Base-by-base conservation (phyloP, 1,284 basidiomycete species). In the Malassezia japonica region DNA sequence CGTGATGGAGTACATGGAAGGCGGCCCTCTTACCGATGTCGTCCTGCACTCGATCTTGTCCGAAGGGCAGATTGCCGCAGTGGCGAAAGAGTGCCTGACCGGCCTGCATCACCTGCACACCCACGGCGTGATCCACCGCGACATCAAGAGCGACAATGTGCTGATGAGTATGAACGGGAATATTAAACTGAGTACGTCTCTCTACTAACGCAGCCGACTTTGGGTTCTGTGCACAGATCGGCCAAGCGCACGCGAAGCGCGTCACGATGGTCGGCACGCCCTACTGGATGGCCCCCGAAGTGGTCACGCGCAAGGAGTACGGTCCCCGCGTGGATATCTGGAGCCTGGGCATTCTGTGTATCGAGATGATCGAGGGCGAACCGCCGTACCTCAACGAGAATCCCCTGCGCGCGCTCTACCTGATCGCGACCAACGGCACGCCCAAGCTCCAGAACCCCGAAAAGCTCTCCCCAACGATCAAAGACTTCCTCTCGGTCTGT, bases 221-320 rank as follows among this genome's bases (percentile, higher is more conserved):
- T 76, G 92, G 92, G 4, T 96, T 96, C 80, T 96, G 92, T 63
- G 94, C 92, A 0, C 87, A 94, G 75, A 91, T 96, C 53, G 88
- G 88, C 23, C 91, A 95, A 39, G 80, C 83, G 6, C 82, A 86
- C 59, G 82, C 90, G 5, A 96, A 96, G 78, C 84, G 92, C 28
- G 95, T 90, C 27, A 98, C 94, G n/a, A 96, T 98, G 92, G 92
- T 96, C 39, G 94, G 94, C 3, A 96, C 94, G 6, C 94, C 94
- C 1, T 98, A 96, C 74, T 98, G 92, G 92, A 98, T 98, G 92
- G 92, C 94, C 1, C 92, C 92, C 1, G 92, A 98, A 73, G 91
- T 98, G 27, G 92, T 98, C 53, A 94, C 88, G 18, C 82, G 91
- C 50, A 96, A 96, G 75, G 94, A 95, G 77, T 98, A 98, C 71